Evolutionary conservation across 331 rosid species (phyloP), one percentile per base, ranked within the genome.

Genomic region (Dryas integrifolia): DNA sequence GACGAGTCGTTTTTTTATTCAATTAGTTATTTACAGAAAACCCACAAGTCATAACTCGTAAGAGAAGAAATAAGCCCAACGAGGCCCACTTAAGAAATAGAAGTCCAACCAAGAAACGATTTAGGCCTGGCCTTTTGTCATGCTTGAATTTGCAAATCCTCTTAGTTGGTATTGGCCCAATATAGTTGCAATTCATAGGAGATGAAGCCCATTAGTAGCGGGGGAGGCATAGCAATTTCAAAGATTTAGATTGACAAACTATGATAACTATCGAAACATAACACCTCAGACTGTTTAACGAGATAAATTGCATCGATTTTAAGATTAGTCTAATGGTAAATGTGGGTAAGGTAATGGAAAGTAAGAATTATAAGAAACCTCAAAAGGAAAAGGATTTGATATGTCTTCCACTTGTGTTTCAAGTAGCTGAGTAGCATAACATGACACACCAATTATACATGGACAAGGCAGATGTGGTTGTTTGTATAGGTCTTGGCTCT

Each of bases 1-100:
- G 53, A 41, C 65, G 65, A 40, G 53, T 70, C 74, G 74, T 53
- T 1, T 38, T 38, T 9, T 59, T 38, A 21, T 21, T 21, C 24
- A 21, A 21, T 30, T 30, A 30, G 35, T 30, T 30, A 30, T 30
- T 30, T 30, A 30, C 35, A 30, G 35, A 30, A 30, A 30, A 30
- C 3, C 35, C 35, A 30, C 35, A 30, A 30, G 35, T 30, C 35
- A 21, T 21, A 21, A 21, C 24, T 21, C 24, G 0, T 30, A 30
- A 1, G 35, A 30, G 35, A 30, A 30, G 35, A 30, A 30, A 30
- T 30, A 30, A 38, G 65, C 65, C 65, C 65, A 60, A 3, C 9
- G 65, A 11, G 65, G 9, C 63, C 63, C 7, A 30, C 59, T 53
- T 53, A 53, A 53, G 30, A 53, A 53, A 53, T 7, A 16, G 2